Base-by-base conservation (phyloP, 805 yeast genomes). In the Cyberlindnera sargentensis region DNA sequence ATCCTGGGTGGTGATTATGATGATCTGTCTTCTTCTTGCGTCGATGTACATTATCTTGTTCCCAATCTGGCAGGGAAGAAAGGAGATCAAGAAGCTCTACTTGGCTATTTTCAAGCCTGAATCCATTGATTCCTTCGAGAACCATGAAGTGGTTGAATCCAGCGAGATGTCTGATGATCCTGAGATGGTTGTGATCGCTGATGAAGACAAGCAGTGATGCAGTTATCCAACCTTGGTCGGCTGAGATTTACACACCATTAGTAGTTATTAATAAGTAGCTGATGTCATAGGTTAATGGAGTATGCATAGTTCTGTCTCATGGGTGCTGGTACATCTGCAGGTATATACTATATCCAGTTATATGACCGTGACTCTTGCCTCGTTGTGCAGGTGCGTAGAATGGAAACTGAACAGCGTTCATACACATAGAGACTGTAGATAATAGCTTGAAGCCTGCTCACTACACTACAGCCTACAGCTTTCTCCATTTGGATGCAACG, bases 11-110 rank as follows among this genome's bases (percentile, higher is more conserved):
- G 54, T 67, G 20, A 55, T 70, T n/a, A 58, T 66, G 58, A 46
- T 65, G 52, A 63, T 67, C 9, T 64, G 68, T 65, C 44, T 68
- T 9, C n/a, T 67, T 5, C 28, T 56, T 3, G 67, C 72, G 2
- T 62, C 69, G 1, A 15, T 53, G 3, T 65, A 61, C 47, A 68
- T 69, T 34, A 60, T 67, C 20, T 8, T 67, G n/a, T 50, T 57
- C 41, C 73, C 74, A 6, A 36, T 66, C 31, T 66, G 61, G 49
- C 66, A 65, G 42, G 68, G 69, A 11, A 50, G 53, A 46, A 40
- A 45, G n/a, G 48, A 48, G 8, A 34, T 50, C 56, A 30, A 34
- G 45, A 15, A 11, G 15, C 38, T 50, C n/a, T 41, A 5, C 20
- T 23, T 24, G 8, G 47, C 47, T 6, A 41, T 46, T 4, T 33